These are phyloP conservation scores for Dictyostelium intermedium DNA, from an alignment of 78 protist species.

Conservation along the genomic window DNA sequence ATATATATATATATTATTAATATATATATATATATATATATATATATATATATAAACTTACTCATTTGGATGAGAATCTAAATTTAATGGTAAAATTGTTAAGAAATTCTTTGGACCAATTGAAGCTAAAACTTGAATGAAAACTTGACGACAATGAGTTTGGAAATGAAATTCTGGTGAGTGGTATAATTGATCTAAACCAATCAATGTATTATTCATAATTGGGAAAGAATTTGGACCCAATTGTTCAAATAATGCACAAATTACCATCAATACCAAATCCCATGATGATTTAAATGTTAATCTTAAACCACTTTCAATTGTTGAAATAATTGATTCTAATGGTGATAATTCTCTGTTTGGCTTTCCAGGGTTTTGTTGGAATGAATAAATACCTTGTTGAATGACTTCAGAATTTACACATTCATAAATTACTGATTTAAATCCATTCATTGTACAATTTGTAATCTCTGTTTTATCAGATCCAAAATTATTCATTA, in stretches of 20 bases:
- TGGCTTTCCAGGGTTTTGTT: not conserved
- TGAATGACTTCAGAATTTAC: slow-evolving; percentile 30
- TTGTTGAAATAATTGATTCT: not conserved
- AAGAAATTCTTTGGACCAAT: slow-evolving; percentile 63
- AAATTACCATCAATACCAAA: not conserved
- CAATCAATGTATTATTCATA: not conserved
- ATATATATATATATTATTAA: too few species aligned
- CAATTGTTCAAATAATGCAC: slow-evolving; percentile 37
- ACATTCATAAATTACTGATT: slow-evolving; percentile 45
- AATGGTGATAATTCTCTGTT: slow-evolving; percentile 8
- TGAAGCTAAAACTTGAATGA: not conserved
- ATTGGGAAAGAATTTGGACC: slow-evolving; percentile 33
- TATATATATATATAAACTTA: too few species aligned
- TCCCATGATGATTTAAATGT: slow-evolving; percentile 59
- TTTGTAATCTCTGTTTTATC: slow-evolving; percentile 38
- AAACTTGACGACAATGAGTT: slow-evolving; percentile 2
- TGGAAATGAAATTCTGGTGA: slow-evolving; percentile 27
- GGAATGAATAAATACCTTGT: slow-evolving; percentile 4
- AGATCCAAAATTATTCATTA: slow-evolving; percentile 56
- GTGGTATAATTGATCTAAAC: not conserved
- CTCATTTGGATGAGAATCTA: slow-evolving; percentile 34
- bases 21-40: too few species aligned
- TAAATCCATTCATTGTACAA: slow-evolving; percentile 63
- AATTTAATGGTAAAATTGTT: slow-evolving; percentile 37
- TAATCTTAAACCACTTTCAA: slow-evolving; percentile 6